A percentile compares a stretch with the other conserved stretches of the same genome.
These are phyloP conservation scores for Glycyrrhiza uralensis DNA, from an alignment of 306 rosid genomes.

Conservation along the genomic window DNA sequence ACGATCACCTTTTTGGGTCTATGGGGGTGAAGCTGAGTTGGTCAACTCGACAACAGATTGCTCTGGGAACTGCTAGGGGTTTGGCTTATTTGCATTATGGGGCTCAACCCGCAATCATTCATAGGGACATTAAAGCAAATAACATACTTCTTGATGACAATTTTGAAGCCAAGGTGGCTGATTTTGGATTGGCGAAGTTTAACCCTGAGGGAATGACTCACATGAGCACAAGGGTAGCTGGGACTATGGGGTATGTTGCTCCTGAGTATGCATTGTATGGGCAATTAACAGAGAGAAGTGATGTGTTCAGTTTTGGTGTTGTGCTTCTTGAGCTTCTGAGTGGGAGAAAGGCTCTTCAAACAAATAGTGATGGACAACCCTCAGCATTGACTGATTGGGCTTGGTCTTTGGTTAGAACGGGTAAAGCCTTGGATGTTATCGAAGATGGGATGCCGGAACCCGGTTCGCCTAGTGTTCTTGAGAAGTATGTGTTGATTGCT, in stretches of 20 bases:
- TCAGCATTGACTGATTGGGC: conserved; percentile 86
- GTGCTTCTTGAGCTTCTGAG: conserved; percentile 91
- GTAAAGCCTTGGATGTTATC: conserved; percentile 62
- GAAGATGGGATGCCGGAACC: conserved; percentile 67
- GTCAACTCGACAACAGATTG: conserved; percentile 71
- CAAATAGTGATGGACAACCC: conserved; percentile 49
- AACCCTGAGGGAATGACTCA: conserved; percentile 91
- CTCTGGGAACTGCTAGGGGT: conserved; percentile 86
- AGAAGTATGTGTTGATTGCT: conserved; percentile 79
- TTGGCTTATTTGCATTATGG: conserved; percentile 93
- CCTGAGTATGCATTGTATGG: conserved; percentile 97
- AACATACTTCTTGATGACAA: conserved; percentile 86
- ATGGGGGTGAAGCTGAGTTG: conserved; percentile 54
- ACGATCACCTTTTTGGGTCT: conserved; percentile 77
- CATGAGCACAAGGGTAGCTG: conserved; percentile 96
- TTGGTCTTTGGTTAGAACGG: conserved; percentile 74
- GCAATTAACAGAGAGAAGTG: conserved; percentile 87
- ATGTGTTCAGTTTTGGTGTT: conserved; percentile 90
- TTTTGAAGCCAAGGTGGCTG: conserved; percentile 86
- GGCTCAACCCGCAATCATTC: conserved; percentile 85
- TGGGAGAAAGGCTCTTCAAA: conserved; percentile 80
- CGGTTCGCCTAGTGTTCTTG: conserved; percentile 57
- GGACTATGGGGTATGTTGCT: conserved; percentile 95
- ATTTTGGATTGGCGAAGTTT: conserved; percentile 90
- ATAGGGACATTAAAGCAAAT: conserved; percentile 87